Conservation (phyloP, 2,329 filamentous ascomycete species). For the Penicillium sp. region DNA sequence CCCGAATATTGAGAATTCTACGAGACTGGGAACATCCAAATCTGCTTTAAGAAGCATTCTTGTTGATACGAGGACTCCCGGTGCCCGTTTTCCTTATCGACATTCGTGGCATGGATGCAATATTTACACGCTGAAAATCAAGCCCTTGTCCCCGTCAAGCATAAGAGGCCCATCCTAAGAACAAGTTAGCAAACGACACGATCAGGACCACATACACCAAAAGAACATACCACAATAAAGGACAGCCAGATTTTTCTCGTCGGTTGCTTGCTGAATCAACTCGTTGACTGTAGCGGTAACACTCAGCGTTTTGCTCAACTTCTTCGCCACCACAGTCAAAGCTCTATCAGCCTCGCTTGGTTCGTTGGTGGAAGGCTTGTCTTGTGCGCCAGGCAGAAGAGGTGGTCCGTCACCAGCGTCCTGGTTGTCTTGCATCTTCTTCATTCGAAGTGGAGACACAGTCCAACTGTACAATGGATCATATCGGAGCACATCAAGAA, state of each 20-base stretch:
- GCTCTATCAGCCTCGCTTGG: slow-evolving; percentile 87
- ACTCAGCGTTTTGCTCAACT: slow-evolving; percentile 90
- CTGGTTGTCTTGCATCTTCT: slow-evolving; percentile 67
- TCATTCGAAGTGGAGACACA: slow-evolving; percentile 72
- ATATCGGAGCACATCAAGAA: slow-evolving; percentile 96
- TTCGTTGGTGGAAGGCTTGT: slow-evolving; percentile 57
- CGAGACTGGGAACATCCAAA: background rate
- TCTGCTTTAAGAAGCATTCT: background rate
- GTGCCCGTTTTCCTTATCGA: background rate
- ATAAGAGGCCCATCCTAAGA: slow-evolving; percentile 28
- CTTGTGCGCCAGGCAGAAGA: slow-evolving; percentile 38
- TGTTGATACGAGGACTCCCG: background rate
- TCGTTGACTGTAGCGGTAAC: slow-evolving; percentile 96
- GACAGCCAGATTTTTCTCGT: slow-evolving; percentile 89
- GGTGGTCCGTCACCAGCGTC: slow-evolving; percentile 50
- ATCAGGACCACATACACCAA: no score
- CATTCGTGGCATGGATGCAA: background rate
- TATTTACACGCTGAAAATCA: background rate
- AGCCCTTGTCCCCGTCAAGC: slow-evolving; percentile 13
- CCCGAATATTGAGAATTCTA: background rate
- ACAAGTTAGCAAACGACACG: slow-evolving; percentile 10
- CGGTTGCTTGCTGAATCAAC: slow-evolving; percentile 91
- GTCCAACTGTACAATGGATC: slow-evolving; percentile 98
- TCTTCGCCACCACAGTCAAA: slow-evolving; percentile 92
- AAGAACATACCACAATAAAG: slow-evolving; percentile 70